A percentile compares a stretch with the other conserved stretches of the same genome.
Evolutionary conservation across 257 asterid genomes (phyloP).

Genomic region (Rubia yunnanensis): DNA sequence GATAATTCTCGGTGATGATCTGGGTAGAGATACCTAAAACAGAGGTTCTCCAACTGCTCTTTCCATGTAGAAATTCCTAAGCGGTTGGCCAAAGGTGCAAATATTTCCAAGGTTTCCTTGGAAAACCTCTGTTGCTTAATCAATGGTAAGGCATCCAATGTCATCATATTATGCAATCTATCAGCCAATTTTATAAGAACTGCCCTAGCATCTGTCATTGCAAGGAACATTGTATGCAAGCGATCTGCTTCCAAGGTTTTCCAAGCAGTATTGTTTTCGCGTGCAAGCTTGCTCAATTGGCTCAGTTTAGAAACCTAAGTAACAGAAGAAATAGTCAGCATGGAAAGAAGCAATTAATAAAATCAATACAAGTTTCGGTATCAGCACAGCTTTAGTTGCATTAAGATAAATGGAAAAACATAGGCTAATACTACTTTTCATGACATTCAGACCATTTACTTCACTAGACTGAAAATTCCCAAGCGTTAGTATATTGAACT

Average conservation of each 20-base stretch:
- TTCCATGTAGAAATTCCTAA: constrained; percentile 92
- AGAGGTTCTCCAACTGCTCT: constrained; percentile 81
- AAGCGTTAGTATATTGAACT: background rate
- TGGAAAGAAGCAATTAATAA: background rate
- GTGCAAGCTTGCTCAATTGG: constrained; percentile 95
- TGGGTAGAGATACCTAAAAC: constrained; percentile 72
- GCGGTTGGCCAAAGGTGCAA: constrained; percentile 88
- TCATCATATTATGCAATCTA: constrained; percentile 93
- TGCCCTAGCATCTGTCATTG: constrained; percentile 96
- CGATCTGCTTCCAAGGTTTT: constrained; percentile 92
- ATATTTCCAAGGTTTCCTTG: constrained; percentile 90
- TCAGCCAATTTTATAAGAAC: constrained; percentile 93
- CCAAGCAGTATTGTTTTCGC: constrained; percentile 84
- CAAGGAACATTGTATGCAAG: constrained; percentile 93
- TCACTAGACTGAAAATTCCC: background rate
- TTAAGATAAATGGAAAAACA: background rate
- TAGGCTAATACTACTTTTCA: background rate
- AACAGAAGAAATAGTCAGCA: constrained; percentile 11
- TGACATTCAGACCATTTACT: background rate
- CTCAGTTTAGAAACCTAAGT: constrained; percentile 86
- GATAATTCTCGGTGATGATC: constrained; percentile 63
- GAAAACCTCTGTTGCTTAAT: constrained; percentile 87
- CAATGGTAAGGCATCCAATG: constrained; percentile 69
- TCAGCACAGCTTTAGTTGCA: background rate
- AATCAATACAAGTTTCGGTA: background rate